phyloP scores from a whole-genome alignment of 371 early-diverging fungal genomes.

The Mucor irregularis region DNA sequence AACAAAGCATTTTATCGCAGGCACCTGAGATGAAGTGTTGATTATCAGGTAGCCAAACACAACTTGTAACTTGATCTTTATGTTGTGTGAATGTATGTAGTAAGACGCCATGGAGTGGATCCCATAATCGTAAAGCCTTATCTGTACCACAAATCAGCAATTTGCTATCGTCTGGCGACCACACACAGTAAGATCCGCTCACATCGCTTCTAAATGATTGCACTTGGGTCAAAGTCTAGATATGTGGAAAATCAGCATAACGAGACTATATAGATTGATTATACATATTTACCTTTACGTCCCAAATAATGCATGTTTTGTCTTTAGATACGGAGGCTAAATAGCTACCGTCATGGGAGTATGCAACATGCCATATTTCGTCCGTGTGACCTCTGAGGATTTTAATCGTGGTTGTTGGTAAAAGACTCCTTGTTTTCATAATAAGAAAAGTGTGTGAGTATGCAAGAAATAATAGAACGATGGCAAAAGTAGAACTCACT shows the following conservation, averaged over 20 bases:
- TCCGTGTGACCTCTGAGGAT: slow-evolving; percentile 80
- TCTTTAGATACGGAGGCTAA: slow-evolving; percentile 94
- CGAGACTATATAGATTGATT: not conserved
- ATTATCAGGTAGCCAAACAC: slow-evolving; percentile 83
- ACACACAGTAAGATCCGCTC: slow-evolving; percentile 77
- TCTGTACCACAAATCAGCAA: slow-evolving; percentile 86
- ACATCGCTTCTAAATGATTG: slow-evolving; percentile 54
- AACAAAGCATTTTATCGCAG: slow-evolving; percentile 70
- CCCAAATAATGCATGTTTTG: slow-evolving; percentile 87
- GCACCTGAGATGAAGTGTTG: slow-evolving; percentile 78
- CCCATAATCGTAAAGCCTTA: slow-evolving; percentile 78
- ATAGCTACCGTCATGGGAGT: slow-evolving; percentile 83
- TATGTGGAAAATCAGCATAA: not conserved
- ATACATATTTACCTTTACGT: slow-evolving; percentile 31
- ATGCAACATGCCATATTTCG: slow-evolving; percentile 95
- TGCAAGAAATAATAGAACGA: not conserved
- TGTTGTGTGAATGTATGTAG: slow-evolving; percentile 58
- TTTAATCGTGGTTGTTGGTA: slow-evolving; percentile 54
- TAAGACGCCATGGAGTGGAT: slow-evolving; percentile 63
- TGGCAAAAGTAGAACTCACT: slow-evolving; percentile 34
- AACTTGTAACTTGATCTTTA: slow-evolving; percentile 74
- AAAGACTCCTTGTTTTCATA: not conserved
- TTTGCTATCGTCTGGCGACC: slow-evolving; percentile 84
- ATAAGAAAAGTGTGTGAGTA: not conserved
- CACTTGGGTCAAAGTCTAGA: slow-evolving; percentile 42